Percentiles rank a stretch among this genome's conserved stretches.
phyloP scores from a whole-genome alignment of 75 land plant genomes.

The Pinus taeda region DNA sequence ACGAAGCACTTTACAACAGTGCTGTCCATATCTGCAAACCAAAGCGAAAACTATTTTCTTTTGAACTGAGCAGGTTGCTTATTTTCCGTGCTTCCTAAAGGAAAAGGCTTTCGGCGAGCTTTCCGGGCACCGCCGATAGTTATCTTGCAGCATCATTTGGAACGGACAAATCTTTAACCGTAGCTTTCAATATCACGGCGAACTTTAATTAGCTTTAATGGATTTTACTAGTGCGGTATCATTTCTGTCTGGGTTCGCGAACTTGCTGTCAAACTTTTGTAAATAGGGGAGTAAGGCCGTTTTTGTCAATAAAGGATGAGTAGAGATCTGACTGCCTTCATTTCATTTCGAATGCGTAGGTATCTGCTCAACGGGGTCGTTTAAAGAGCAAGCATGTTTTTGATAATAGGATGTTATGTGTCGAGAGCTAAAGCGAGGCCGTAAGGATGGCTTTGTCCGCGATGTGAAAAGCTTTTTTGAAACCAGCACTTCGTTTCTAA shows the following conservation, averaged over 20 bases:
- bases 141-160: neutral
- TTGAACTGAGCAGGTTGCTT: neutral
- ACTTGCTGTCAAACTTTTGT: constrained; percentile 1
- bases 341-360: neutral
- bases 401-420: neutral
- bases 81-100: neutral
- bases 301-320: neutral
- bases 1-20: constrained; percentile 2
- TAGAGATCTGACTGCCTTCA: neutral
- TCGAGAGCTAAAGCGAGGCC: neutral
- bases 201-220: constrained; percentile 2
- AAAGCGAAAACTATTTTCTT: too few species aligned
- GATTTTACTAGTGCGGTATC: neutral
- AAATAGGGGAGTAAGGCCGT: neutral
- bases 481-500: neutral
- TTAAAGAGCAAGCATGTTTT: too few species aligned
- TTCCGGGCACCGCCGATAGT: neutral
- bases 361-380: too few species aligned
- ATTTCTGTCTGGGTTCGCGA: neutral
- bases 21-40: neutral
- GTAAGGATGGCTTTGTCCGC: neutral
- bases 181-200: neutral
- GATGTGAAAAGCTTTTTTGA: neutral
- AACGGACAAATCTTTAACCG: neutral
- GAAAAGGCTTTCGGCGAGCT: constrained; percentile 6